phyloP scores from a whole-genome alignment of 78 protist genomes.

The Reticulomyxa filosa region DNA sequence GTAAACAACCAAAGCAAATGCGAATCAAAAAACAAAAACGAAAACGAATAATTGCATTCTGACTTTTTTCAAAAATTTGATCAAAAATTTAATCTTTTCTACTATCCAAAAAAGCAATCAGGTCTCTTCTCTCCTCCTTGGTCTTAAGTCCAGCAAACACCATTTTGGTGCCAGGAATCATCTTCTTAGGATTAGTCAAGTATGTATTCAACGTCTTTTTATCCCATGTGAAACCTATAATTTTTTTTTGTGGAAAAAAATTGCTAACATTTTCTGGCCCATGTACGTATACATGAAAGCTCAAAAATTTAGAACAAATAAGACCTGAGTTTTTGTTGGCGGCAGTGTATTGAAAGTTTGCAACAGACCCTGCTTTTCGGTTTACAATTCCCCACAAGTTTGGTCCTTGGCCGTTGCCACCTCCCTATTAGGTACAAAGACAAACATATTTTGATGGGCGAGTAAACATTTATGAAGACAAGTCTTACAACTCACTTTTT shows the following conservation, averaged over 20 bases:
- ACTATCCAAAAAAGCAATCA: constrained; percentile 16
- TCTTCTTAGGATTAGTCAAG: constrained; percentile 63
- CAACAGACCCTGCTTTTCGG: constrained; percentile 46
- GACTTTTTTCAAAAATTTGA: too few species aligned
- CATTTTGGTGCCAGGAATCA: constrained; percentile 76
- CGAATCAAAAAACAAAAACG: too few species aligned
- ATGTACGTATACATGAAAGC: background rate
- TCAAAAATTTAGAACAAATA: background rate
- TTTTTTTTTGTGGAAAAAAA: constrained; percentile 9
- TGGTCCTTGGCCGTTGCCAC: constrained; percentile 50
- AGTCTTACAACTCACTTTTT: background rate
- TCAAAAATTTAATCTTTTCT: too few species aligned
- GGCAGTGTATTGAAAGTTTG: constrained; percentile 46
- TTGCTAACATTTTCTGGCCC: background rate
- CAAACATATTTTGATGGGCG: background rate
- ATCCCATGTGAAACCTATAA: constrained; percentile 38
- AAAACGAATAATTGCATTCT: too few species aligned
- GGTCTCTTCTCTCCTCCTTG: constrained; percentile 21
- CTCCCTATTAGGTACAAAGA: constrained; percentile 15
- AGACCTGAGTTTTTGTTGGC: constrained; percentile 55
- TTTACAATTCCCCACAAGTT: constrained; percentile 54
- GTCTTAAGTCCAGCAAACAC: constrained; percentile 61
- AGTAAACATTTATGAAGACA: background rate
- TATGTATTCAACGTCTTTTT: constrained; percentile 52
- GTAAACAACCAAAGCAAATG: too few species aligned